Base-by-base conservation (phyloP, 2,329 filamentous ascomycete genomes). In the Xylariaceae sp. region DNA sequence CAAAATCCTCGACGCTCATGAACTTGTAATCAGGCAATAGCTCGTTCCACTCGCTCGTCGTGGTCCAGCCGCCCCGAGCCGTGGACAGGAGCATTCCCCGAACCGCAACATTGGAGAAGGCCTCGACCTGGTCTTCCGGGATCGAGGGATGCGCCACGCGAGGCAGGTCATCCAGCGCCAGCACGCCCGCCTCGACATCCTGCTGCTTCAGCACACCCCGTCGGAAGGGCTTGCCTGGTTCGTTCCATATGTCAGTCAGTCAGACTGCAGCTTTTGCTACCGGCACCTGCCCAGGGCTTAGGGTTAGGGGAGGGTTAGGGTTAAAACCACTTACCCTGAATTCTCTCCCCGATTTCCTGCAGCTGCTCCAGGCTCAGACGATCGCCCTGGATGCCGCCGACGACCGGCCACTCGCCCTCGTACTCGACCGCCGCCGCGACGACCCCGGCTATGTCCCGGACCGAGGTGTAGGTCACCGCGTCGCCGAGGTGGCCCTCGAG, bases 101-200 rank as follows among this genome's bases (percentile, higher is more conserved):
- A 14, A 63, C 43, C 24, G 68, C 60, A 0, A 43, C 42, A 43
- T 55, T 62, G 9, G 59, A 47, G 16, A 63, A 52, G 2, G 33
- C 43, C 19, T 52, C 49, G 2, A 52, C 46, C 16, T 60, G 30
- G 0, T 66, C 61, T 1, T 47, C 44, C 1, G 57, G 44, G 19
- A 70, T 47, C 3, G 53, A 42, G 5, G 33, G 37, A 27, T 61
- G 51, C 47, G 7, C 42, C 50, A n/a, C 38, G 32, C 1, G 44
- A n/a, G n/a, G n/a, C n/a, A n/a, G n/a, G n/a, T n/a, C 44, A 27
- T 43, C 14, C 19, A 65, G 47, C 13, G 51, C 36, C 68, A 65
- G 42, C 11, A 37, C 36, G 5, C 67, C 69, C 3, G 52, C 58
- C 43, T 64, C 51, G 5, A 77, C 60, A 44, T 77, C 70, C 31